These are phyloP conservation scores for Saxispiralis lemnorum DNA, from an alignment of 495 filamentous ascomycete genomes.

Conservation along the genomic window DNA sequence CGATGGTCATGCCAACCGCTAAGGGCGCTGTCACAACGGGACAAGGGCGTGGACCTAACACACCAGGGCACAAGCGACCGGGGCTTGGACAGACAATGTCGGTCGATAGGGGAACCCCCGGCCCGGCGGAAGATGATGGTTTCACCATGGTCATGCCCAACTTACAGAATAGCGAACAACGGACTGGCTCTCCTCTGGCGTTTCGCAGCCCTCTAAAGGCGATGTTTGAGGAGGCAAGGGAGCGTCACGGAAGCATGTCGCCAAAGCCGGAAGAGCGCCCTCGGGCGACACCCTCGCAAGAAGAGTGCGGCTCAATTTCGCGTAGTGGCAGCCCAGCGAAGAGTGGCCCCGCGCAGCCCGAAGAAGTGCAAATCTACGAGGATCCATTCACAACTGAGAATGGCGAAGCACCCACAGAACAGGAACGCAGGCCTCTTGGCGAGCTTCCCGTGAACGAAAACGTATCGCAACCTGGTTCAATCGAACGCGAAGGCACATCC, in stretches of 20 bases:
- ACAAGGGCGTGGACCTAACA: conserved; percentile 1
- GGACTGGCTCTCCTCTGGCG: conserved; percentile 9
- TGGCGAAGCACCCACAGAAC: conserved; percentile 2
- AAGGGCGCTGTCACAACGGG: background rate
- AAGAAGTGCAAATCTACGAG: conserved; percentile 27
- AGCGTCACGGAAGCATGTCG: conserved; percentile 3
- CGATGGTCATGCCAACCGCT: conserved; percentile 22
- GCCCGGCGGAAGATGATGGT: conserved; percentile 22
- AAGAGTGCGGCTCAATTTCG: background rate
- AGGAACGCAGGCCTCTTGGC: conserved; percentile 21
- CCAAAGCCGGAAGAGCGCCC: background rate
- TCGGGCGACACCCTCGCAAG: background rate
- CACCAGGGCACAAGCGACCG: conserved; percentile 13
- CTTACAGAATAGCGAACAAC: conserved; percentile 7
- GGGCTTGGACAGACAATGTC: conserved; percentile 18
- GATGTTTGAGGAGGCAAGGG: conserved; percentile 14
- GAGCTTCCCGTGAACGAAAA: conserved; percentile 28
- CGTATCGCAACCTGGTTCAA: conserved; percentile 15
- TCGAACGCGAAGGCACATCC: conserved; percentile 16
- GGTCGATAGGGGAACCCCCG: conserved; percentile 20
- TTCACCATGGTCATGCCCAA: conserved; percentile 28
- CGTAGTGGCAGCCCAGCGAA: conserved; percentile 10
- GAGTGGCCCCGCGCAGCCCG: conserved; percentile 3
- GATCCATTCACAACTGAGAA: conserved; percentile 22
- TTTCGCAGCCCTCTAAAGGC: conserved; percentile 12